Evolutionary conservation across 768 basidiomycete genomes (phyloP).

Genomic region (Rhizopogon vulgaris): DNA sequence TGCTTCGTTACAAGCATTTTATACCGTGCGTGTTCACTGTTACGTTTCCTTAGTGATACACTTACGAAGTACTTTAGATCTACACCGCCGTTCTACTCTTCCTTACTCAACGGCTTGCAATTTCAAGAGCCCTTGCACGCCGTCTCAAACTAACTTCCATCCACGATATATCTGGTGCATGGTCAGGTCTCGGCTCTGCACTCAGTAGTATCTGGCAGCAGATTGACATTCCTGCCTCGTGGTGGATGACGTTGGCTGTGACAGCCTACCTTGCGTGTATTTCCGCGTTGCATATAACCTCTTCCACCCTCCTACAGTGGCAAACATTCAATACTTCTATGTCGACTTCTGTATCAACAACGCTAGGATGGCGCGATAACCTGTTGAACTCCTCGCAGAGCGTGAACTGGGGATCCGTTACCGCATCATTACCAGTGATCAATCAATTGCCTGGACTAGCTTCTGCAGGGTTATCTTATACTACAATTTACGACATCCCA

Average conservation of each 20-base stretch:
- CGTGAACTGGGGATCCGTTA: neutral
- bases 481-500: neutral
- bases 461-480: neutral
- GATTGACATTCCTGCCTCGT: neutral
- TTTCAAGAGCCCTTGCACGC: neutral
- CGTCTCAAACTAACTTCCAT: neutral
- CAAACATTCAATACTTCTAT: neutral
- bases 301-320: constrained; percentile 2
- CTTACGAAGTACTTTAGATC: neutral
- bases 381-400: neutral
- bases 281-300: constrained; percentile 4
- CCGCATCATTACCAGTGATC: neutral
- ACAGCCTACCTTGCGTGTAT: constrained; percentile 1
- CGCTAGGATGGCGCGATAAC: neutral
- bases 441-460: neutral
- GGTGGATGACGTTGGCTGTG: neutral
- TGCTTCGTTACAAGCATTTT: constrained; percentile 1
- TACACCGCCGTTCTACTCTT: constrained; percentile 1
- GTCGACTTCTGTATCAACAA: neutral
- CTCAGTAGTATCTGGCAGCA: constrained; percentile 1
- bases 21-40: neutral
- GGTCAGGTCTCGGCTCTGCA: constrained; percentile 2
- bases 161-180: constrained; percentile 4
- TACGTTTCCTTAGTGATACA: neutral
- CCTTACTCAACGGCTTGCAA: neutral